Evolutionary conservation across 2,329 filamentous ascomycete genomes (phyloP), one percentile per base, ranked within the genome.

Genomic region (Emergomyces pasteurianus): DNA sequence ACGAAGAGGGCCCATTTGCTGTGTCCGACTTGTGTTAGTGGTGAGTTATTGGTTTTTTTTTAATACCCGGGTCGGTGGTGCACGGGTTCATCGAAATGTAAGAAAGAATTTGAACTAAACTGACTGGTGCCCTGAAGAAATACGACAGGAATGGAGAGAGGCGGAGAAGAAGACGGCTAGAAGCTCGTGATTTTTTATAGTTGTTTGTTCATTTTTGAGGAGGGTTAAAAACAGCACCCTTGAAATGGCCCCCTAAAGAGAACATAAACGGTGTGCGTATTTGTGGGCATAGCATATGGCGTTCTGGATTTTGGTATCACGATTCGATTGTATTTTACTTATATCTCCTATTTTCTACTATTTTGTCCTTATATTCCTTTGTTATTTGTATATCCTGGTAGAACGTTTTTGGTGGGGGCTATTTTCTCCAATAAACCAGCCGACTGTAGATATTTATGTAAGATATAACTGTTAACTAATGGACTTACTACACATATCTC

Each of bases 1-100:
- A 78, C 85, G 31, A 99, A 99, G 80, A 86, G 90, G 72, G 87
- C 90, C 70, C 94, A 99, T 78, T 79, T 91, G 42, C 74, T 99
- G 65, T 99, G 94, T 75, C 86, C 90, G 23, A 86, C 89, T 70
- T 99, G 94, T 75, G 86, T 95, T 63, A 80, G 84, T 74, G 88
- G 92, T 95, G 82, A 69, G 86, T 77, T 53, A 40, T 40, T 40
- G 7, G 34, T 21, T 21, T n/a, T 21, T 21, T 21, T 23, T 38
- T 21, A 8, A 1, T 23, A 16, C 16, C 52, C 14, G 1, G n/a
- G n/a, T n/a, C n/a, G n/a, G n/a, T n/a, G n/a, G n/a, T n/a, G n/a
- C n/a, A n/a, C n/a, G n/a, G n/a, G n/a, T n/a, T n/a, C n/a, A n/a
- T n/a, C n/a, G n/a, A n/a, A n/a, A n/a, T n/a, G n/a, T n/a, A n/a